Evolutionary conservation across 2,329 filamentous ascomycete species (phyloP).

Genomic region (Xylaria sp.): DNA sequence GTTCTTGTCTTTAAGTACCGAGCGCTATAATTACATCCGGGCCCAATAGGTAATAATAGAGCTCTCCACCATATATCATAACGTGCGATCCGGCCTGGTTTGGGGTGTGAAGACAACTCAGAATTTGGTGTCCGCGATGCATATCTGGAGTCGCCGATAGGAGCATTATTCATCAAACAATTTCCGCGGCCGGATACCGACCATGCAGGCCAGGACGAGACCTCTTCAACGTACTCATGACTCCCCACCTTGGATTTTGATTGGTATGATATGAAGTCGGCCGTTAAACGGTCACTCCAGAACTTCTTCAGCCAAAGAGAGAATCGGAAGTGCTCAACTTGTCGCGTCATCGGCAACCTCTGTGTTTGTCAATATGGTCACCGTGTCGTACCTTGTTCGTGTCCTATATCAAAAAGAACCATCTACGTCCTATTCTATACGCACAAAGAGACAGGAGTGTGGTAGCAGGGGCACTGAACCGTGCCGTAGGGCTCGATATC

Average conservation of each 20-base stretch:
- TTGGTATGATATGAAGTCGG: conserved; percentile 27
- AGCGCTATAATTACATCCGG: conserved; percentile 11
- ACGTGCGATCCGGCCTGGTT: conserved; percentile 20
- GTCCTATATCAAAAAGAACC: conserved; percentile 20
- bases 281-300: conserved; percentile 6
- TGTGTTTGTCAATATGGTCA: conserved; percentile 27
- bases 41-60: conserved; percentile 24
- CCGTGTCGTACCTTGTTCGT: conserved; percentile 23
- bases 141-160: conserved; percentile 29
- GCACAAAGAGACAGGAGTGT: conserved; percentile 16
- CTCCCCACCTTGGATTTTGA: conserved; percentile 30
- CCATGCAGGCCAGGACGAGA: conserved; percentile 29
- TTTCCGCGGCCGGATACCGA: conserved; percentile 37
- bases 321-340: background rate
- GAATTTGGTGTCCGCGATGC: conserved; percentile 13
- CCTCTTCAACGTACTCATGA: conserved; percentile 23
- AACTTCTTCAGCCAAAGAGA: conserved; percentile 11
- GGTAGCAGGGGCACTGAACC: conserved; percentile 15
- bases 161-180: conserved; percentile 26
- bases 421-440: background rate
- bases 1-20: conserved; percentile 1
- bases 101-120: conserved; percentile 24
- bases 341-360: conserved; percentile 30
- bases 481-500: conserved; percentile 29
- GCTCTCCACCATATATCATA: conserved; percentile 23